Percentiles rank a stretch among this genome's conserved stretches.
phyloP scores from a whole-genome alignment of 2,329 filamentous ascomycete species.

The Neopestalotiopsis sp. region DNA sequence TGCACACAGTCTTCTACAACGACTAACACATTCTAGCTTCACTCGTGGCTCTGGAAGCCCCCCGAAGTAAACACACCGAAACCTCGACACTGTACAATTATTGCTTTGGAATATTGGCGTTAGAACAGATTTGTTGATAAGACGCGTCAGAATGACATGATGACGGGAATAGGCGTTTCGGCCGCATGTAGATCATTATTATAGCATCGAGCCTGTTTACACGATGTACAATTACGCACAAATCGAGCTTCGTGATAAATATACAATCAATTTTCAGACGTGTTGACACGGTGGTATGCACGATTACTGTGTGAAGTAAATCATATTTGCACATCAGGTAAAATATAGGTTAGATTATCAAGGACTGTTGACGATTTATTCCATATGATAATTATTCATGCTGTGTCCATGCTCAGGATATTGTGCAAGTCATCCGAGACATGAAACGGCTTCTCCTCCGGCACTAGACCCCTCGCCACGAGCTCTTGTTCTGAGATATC shows the following conservation, averaged over 20 bases:
- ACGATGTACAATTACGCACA: neutral
- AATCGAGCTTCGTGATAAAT: neutral
- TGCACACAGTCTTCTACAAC: too few species aligned
- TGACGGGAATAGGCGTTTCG: neutral
- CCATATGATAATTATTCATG: too few species aligned
- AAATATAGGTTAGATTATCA: too few species aligned
- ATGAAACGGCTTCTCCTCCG: conserved; percentile 46
- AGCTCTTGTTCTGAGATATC: conserved; percentile 41
- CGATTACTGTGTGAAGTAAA: too few species aligned
- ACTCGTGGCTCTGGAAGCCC: neutral
- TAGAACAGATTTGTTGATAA: neutral
- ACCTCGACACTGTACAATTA: neutral
- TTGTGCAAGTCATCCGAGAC: neutral
- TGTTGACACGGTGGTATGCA: too few species aligned
- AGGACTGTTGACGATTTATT: too few species aligned
- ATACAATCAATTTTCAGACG: too few species aligned
- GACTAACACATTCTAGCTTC: neutral
- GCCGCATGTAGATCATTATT: neutral
- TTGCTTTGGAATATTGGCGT: neutral
- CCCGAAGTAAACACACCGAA: neutral
- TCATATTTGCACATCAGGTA: too few species aligned
- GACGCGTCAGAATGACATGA: neutral
- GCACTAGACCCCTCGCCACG: conserved; percentile 43
- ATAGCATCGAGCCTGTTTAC: neutral
- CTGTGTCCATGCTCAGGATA: conserved; percentile 2